A percentile compares a stretch with the other conserved stretches of the same genome.
Conservation (phyloP, 306 rosid genomes). For the Cicer arietinum region DNA sequence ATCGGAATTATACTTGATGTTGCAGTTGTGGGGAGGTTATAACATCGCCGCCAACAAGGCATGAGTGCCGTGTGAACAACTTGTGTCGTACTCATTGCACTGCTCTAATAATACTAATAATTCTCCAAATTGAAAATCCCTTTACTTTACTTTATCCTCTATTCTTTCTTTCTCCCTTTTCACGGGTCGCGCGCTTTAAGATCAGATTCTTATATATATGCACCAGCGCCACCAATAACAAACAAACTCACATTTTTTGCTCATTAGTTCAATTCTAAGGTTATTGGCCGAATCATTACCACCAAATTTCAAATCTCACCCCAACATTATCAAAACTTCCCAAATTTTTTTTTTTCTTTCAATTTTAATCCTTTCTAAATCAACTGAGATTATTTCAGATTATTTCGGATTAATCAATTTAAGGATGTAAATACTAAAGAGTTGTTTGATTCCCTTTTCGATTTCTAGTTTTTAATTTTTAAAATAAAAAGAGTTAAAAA, state of each 20-base stretch:
- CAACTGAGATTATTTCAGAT: no score
- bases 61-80: slow-evolving; percentile 47
- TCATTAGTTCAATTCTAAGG: no score
- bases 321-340: no score
- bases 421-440: no score
- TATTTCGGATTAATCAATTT: no score
- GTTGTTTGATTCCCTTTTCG: no score
- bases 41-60: slow-evolving; percentile 17
- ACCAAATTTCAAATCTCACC: no score
- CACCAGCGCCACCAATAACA: neutral
- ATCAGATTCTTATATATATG: neutral
- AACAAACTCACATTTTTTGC: neutral
- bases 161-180: slow-evolving; percentile 16
- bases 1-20: slow-evolving; percentile 1
- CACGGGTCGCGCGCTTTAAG: neutral
- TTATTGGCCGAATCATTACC: no score
- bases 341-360: no score
- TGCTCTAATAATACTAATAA: neutral
- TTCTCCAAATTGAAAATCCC: neutral
- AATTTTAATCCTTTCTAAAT: no score
- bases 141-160: neutral
- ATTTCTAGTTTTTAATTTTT: no score
- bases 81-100: slow-evolving; percentile 62
- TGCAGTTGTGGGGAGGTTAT: neutral
- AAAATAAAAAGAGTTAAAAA: no score